Evolutionary conservation across 1,284 basidiomycete species (phyloP).

Genomic region (Boletus sp.): DNA sequence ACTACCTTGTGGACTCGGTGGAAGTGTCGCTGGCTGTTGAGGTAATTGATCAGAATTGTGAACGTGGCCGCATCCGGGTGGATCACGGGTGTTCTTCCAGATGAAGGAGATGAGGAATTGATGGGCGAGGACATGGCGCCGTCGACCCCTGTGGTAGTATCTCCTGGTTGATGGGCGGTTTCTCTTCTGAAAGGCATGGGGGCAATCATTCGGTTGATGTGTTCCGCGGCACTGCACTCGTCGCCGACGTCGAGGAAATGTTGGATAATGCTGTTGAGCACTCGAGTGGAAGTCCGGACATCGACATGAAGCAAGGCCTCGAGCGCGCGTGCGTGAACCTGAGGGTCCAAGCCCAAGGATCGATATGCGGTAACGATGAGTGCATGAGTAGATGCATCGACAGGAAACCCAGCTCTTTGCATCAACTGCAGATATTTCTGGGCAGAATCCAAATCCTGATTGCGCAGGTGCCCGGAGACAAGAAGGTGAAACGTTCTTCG

Average conservation of each 20-base stretch:
- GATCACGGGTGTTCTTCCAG: constrained; percentile 20
- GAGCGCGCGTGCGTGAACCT: constrained; percentile 51
- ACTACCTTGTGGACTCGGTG: constrained; percentile 45
- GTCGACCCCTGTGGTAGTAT: constrained; percentile 34
- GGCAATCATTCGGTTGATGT: constrained; percentile 55
- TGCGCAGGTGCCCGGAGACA: constrained; percentile 61
- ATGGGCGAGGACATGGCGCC: constrained; percentile 23
- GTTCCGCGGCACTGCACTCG: constrained; percentile 39
- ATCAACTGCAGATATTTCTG: constrained; percentile 50
- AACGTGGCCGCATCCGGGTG: constrained; percentile 57
- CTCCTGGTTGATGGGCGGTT: constrained; percentile 27
- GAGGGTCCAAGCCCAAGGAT: constrained; percentile 52
- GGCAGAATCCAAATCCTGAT: constrained; percentile 56
- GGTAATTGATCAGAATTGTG: constrained; percentile 58
- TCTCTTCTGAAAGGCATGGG: constrained; percentile 22
- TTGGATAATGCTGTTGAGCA: constrained; percentile 63
- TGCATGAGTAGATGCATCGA: constrained; percentile 56
- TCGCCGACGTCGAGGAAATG: constrained; percentile 56
- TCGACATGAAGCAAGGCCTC: constrained; percentile 42
- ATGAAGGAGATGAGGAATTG: constrained; percentile 4
- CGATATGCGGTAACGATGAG: constrained; percentile 57
- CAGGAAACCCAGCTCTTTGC: constrained; percentile 49
- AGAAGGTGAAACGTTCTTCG: constrained; percentile 64
- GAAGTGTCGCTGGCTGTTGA: constrained; percentile 45
- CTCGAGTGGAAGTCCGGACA: constrained; percentile 40